phyloP scores from a whole-genome alignment of 805 yeast species.

The Myxozyma geophila region DNA sequence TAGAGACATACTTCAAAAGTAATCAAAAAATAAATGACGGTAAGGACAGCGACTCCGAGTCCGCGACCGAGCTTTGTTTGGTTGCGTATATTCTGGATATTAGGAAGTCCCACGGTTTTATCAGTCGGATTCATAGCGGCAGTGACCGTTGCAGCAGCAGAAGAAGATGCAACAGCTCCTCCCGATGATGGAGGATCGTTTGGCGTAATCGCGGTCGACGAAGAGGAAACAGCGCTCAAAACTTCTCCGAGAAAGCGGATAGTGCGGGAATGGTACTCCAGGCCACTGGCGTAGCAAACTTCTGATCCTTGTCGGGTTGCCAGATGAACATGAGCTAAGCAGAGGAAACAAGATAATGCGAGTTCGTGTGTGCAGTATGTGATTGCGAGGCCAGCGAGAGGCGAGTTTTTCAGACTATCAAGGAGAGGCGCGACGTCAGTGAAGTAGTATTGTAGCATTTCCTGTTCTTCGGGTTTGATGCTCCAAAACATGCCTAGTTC shows the following conservation, averaged over 20 bases:
- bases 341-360: constrained; percentile 31
- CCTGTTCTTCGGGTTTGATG: constrained; percentile 31
- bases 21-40: constrained; percentile 31
- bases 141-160: background rate
- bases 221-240: constrained; percentile 20
- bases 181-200: background rate
- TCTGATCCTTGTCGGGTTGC: constrained; percentile 23
- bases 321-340: constrained; percentile 28
- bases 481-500: constrained; percentile 32
- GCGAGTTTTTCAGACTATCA: constrained; percentile 30
- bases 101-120: constrained; percentile 4
- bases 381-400: constrained; percentile 32
- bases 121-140: background rate
- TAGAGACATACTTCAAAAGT: constrained; percentile 24
- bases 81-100: constrained; percentile 15
- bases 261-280: constrained; percentile 31
- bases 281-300: constrained; percentile 24
- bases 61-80: constrained; percentile 29
- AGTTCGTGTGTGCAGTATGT: constrained; percentile 34
- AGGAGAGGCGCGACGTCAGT: constrained; percentile 33
- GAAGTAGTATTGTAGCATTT: constrained; percentile 31
- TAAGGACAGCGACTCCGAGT: constrained; percentile 29
- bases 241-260: constrained; percentile 28
- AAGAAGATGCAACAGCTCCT: background rate
- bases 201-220: constrained; percentile 1